Base-by-base conservation (phyloP, 108 stramenopile species). In the Nitzschia sp. region DNA sequence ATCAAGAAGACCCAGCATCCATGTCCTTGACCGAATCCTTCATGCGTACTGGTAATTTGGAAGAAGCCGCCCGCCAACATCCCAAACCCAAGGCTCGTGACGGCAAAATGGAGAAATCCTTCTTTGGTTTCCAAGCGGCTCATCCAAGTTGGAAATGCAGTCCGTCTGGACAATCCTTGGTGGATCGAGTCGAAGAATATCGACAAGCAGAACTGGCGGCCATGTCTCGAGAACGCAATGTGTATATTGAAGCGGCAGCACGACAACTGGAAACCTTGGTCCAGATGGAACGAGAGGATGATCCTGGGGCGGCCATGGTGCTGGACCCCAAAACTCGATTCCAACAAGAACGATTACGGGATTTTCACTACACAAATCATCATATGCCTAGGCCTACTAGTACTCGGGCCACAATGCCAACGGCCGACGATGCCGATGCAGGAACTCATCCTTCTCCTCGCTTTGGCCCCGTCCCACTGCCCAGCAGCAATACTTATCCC, bases 31-130 rank as follows among this genome's bases (percentile, higher is more conserved):
- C 65, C 16, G 66, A 73, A 61, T 68, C 69, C 30, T 58, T 75
- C 13, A 62, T 76, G 63, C 54, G 60, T 48, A 61, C 48, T 1
- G 69, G 72, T 6, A 79, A 64, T 63, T 17, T 80, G 28, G 73
- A 80, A 30, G 80, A 80, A 52, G 80, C 80, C n/a, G 61, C 71
- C 1, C 50, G 61, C 32, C 55, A 48, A 38, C 70, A 65, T 72
- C 74, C 80, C 2, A 76, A 72, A 72, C 92, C 92, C 2, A 90
- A 81, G 67, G 76, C 85, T 17, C 59, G 66, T 29, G 71, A 83
- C 23, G 92, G 89, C 1, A 93, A 93, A 63, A 93, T 90, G 88
- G 89, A 93, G 64, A 90, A 90, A 55, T 81, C 79, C 32, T 87
- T 90, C 65, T 89, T 90, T 60, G 87, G 68, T 47, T 93, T 93